Base-by-base conservation (phyloP, 768 basidiomycete species). In the Xerocomellus chrysenteron region DNA sequence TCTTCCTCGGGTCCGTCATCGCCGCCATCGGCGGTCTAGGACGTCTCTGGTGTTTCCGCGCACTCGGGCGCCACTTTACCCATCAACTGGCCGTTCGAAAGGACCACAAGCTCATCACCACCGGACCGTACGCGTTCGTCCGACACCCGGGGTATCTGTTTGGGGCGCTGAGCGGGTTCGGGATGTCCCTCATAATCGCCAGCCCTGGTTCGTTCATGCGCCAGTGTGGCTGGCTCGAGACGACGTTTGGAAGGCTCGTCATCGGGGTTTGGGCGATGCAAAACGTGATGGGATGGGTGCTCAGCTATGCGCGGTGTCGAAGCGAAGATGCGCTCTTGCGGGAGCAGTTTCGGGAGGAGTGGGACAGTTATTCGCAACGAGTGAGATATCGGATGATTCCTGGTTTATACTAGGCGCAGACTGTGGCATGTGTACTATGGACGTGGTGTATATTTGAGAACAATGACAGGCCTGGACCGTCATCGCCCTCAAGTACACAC, bases 91-190 rank as follows among this genome's bases (percentile, higher is more conserved):
- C 66, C 19, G 54, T 76, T 17, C 64, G 64, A 2, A 63, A 63
- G 21, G 54, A 66, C 3, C 75, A 76, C 47, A 19, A 46, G 12
- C 68, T 76, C 5, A 50, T 76, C 26, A 74, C 67, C 2, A 53
- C 62, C 2, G 76, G 76, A 0, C 75, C 75, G 3, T 76, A 76
- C 54, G 58, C 63, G 10, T 55, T 69, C 50, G 70, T 75, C 0
- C 74, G 75, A 11, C 75, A 76, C 47, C 75, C 75, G 0, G 60
- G 74, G 14, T 77, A 76, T 49, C 50, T 68, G 9, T 63, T 63
- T 10, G 68, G 36, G 4, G 32, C 17, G 2, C 21, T 79, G 3
- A 58, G 66, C 8, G 55, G 58, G n/a, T 6, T 64, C 0, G 74
- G 76, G 1, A 58, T 71, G 50, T 64, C 74, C n/a, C 50, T 75